phyloP scores from a whole-genome alignment of 805 yeast species.

The Starmera amethionina region DNA sequence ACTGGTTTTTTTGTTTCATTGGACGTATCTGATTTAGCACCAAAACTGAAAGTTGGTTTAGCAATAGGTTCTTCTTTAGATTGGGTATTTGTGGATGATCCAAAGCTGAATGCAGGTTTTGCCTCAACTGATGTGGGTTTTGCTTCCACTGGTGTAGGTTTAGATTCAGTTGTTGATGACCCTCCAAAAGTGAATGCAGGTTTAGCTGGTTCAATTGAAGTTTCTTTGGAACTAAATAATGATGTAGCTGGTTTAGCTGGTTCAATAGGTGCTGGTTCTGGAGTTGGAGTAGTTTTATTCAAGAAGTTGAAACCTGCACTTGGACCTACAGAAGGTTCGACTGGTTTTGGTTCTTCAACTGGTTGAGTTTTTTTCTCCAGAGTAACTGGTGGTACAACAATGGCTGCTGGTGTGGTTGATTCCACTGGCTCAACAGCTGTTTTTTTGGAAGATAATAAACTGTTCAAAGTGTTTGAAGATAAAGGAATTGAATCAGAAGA shows the following conservation, averaged over 20 bases:
- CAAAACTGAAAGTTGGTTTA: background rate
- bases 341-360: background rate
- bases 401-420: background rate
- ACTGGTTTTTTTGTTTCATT: constrained; percentile 4
- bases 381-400: background rate
- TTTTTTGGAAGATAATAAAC: constrained; percentile 6
- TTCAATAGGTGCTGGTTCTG: background rate
- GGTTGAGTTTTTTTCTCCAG: background rate
- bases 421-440: constrained; percentile 11
- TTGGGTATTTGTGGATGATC: background rate
- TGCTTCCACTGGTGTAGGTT: too few species aligned
- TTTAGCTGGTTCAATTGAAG: background rate
- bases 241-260: background rate
- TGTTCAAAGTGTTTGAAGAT: constrained; percentile 7
- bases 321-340: constrained; percentile 9
- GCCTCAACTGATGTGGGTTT: background rate
- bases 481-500: background rate
- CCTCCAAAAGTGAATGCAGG: background rate
- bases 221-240: background rate
- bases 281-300: background rate
- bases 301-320: constrained; percentile 21
- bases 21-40: background rate
- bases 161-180: background rate
- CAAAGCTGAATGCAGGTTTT: constrained; percentile 4
- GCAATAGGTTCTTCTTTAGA: background rate